Conservation (phyloP, 192 early-diverging fungal species). For the Backusella mclennaniae region DNA sequence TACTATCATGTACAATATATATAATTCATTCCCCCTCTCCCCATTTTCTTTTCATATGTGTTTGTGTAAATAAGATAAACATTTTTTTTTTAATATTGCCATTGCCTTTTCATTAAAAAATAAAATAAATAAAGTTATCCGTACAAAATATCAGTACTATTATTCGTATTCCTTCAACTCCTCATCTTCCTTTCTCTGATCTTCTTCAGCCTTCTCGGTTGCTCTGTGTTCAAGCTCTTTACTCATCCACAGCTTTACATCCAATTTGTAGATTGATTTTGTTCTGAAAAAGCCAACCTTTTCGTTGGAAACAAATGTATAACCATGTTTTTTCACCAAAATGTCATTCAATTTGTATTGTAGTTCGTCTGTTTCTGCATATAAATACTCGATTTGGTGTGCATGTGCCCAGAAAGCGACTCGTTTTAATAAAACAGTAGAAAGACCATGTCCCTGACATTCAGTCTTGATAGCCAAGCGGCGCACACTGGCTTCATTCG, state of each 20-base stretch:
- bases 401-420: constrained; percentile 35
- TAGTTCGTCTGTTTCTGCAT: constrained; percentile 38
- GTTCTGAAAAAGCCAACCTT: constrained; percentile 22
- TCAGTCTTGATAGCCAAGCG: constrained; percentile 36
- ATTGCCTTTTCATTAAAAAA: neutral
- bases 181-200: constrained; percentile 21
- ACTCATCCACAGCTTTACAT: constrained; percentile 38
- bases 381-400: constrained; percentile 32
- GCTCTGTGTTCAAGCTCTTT: constrained; percentile 10
- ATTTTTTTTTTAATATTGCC: neutral
- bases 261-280: constrained; percentile 27
- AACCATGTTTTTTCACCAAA: constrained; percentile 31
- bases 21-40: constrained; percentile 7
- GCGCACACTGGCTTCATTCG: constrained; percentile 35
- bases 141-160: neutral
- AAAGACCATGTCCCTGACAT: constrained; percentile 38
- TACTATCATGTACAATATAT: constrained; percentile 8
- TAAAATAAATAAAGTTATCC: neutral
- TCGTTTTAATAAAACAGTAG: constrained; percentile 36
- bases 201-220: constrained; percentile 5
- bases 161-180: constrained; percentile 29
- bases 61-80: constrained; percentile 7
- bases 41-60: constrained; percentile 3
- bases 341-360: constrained; percentile 18
- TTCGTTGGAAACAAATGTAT: constrained; percentile 13